Evolutionary conservation across 768 basidiomycete genomes (phyloP).

Genomic region (Kwoniella dendrophila): DNA sequence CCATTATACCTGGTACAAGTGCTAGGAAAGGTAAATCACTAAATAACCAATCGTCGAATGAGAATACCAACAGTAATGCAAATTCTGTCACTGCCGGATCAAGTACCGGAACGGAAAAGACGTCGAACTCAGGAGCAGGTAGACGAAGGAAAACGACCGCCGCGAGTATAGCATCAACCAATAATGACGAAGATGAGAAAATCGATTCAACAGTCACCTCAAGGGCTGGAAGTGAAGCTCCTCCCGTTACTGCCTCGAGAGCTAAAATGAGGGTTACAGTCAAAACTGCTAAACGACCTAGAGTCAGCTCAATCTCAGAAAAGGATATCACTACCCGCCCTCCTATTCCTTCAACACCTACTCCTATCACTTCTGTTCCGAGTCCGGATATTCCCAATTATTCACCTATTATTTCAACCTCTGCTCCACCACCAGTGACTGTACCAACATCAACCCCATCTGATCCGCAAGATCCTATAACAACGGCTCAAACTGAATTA

Average conservation of each 20-base stretch:
- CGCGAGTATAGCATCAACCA: not conserved
- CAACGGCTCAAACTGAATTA: conserved; percentile 26
- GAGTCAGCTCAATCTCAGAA: conserved; percentile 32
- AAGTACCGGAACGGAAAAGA: not conserved
- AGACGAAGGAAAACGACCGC: conserved; percentile 14
- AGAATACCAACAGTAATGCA: too few relatives aligned
- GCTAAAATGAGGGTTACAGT: conserved; percentile 33
- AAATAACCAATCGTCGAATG: not conserved
- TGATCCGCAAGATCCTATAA: not conserved
- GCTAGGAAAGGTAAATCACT: conserved; percentile 8
- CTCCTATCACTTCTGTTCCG: not conserved
- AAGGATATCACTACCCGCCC: not conserved
- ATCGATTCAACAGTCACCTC: conserved; percentile 19
- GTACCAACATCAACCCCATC: conserved; percentile 1
- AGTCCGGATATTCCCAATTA: not conserved
- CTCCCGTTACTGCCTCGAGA: conserved; percentile 9
- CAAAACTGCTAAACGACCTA: conserved; percentile 35
- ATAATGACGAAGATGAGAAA: conserved; percentile 11
- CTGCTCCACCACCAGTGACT: not conserved
- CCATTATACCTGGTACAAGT: conserved; percentile 22
- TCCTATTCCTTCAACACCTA: not conserved
- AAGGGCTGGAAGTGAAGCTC: conserved; percentile 30
- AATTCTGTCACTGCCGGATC: too few relatives aligned
- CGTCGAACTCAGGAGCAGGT: too few relatives aligned
- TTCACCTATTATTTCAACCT: not conserved